phyloP scores from a whole-genome alignment of 2,329 filamentous ascomycete species.

The Ophiocordyceps camponoti-leonardi region DNA sequence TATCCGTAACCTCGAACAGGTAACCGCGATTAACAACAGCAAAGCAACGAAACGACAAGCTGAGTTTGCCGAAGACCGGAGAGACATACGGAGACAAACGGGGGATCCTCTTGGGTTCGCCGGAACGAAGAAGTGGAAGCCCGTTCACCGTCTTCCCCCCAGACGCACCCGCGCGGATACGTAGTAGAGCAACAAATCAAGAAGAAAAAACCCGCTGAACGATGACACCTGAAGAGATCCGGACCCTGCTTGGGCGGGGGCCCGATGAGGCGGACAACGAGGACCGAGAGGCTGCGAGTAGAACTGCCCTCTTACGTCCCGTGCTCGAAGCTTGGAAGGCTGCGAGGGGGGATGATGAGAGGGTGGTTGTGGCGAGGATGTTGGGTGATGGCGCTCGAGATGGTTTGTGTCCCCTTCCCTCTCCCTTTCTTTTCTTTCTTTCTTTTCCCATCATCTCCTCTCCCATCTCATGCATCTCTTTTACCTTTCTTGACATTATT shows the following conservation, averaged over 20 bases:
- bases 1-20: no score
- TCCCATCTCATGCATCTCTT: no score
- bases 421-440: not conserved
- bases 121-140: not conserved
- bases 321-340: constrained; percentile 22
- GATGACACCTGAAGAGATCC: constrained; percentile 21
- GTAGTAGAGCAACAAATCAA: no score
- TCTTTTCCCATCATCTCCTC: not conserved
- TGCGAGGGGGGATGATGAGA: constrained; percentile 18
- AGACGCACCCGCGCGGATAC: no score
- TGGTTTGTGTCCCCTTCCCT: constrained; percentile 21
- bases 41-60: no score
- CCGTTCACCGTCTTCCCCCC: no score
- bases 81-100: no score
- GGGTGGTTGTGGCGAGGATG: constrained; percentile 31
- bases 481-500: no score
- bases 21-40: no score
- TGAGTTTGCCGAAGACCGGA: no score
- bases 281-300: constrained; percentile 8
- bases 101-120: not conserved
- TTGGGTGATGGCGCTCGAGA: constrained; percentile 38
- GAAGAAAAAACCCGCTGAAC: not conserved
- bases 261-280: constrained; percentile 11
- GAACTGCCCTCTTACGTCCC: constrained; percentile 14
- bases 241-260: constrained; percentile 15